Conservation (phyloP, 768 basidiomycete species). For the Suillus weaverae region DNA sequence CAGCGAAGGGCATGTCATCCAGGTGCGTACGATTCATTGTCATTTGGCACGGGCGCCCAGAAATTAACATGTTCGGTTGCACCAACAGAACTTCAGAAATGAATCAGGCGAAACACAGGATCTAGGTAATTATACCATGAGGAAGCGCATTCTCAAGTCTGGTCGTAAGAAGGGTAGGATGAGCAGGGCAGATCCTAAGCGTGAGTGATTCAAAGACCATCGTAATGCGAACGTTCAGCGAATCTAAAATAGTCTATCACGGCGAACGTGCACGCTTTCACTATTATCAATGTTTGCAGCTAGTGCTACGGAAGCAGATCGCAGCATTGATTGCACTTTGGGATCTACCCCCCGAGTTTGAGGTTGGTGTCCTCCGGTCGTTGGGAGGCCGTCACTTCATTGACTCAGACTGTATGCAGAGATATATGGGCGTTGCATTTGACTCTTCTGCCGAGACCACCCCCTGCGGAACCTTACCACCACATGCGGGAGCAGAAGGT, state of each 20-base stretch:
- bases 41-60: not conserved
- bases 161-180: slow-evolving; percentile 48
- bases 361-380: slow-evolving; percentile 45
- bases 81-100: slow-evolving; percentile 71
- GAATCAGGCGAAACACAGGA: slow-evolving; percentile 75
- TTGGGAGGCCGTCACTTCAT: slow-evolving; percentile 10
- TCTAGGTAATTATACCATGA: slow-evolving; percentile 58
- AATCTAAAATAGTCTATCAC: slow-evolving; percentile 67
- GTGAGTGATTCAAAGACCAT: slow-evolving; percentile 38
- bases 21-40: slow-evolving; percentile 47
- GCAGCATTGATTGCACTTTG: slow-evolving; percentile 57
- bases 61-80: not conserved
- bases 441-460: slow-evolving; percentile 57
- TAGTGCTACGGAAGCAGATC: slow-evolving; percentile 78
- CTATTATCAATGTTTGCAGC: slow-evolving; percentile 83
- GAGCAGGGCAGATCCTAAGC: slow-evolving; percentile 59
- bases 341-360: slow-evolving; percentile 78
- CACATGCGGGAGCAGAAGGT: slow-evolving; percentile 41
- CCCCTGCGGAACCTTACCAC: slow-evolving; percentile 59
- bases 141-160: slow-evolving; percentile 66
- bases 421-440: slow-evolving; percentile 83
- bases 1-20: slow-evolving; percentile 88
- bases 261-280: slow-evolving; percentile 76
- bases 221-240: slow-evolving; percentile 1
- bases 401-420: slow-evolving; percentile 61